Evolutionary conservation across 2,329 filamentous ascomycete species (phyloP).

Genomic region (Talaromyces sp.): DNA sequence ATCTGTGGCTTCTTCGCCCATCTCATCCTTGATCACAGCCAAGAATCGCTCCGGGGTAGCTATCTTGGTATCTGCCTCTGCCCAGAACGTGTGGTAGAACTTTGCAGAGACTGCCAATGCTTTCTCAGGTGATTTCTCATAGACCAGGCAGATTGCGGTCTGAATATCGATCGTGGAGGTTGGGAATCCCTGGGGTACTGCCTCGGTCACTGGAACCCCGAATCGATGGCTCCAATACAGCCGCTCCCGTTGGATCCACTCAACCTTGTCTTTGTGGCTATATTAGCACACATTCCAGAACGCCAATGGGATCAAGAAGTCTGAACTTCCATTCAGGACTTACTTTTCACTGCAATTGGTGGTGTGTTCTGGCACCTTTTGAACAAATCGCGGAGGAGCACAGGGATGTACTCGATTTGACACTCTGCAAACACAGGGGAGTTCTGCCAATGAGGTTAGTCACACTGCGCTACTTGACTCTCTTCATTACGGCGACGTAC

Average conservation of each 20-base stretch:
- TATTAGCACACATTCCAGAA: neutral
- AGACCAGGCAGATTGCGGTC: slow-evolving; percentile 5
- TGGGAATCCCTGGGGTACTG: slow-evolving; percentile 14
- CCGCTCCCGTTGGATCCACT: slow-evolving; percentile 20
- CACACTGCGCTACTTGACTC: too few species aligned
- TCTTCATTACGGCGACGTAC: neutral
- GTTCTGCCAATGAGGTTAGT: slow-evolving; percentile 6
- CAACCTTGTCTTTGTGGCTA: slow-evolving; percentile 12
- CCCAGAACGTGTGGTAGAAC: slow-evolving; percentile 14
- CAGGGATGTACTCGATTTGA: slow-evolving; percentile 17
- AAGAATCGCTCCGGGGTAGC: slow-evolving; percentile 4
- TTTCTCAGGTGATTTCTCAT: slow-evolving; percentile 8
- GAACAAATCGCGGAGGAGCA: slow-evolving; percentile 16
- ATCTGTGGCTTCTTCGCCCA: neutral
- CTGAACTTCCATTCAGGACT: neutral
- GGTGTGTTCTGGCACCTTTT: slow-evolving; percentile 18
- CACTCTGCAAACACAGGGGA: slow-evolving; percentile 18
- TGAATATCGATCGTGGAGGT: slow-evolving; percentile 11
- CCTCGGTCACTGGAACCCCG: slow-evolving; percentile 12
- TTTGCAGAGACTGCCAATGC: neutral
- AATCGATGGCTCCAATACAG: slow-evolving; percentile 20
- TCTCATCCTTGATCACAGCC: slow-evolving; percentile 2
- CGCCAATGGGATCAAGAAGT: too few species aligned
- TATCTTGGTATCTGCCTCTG: slow-evolving; percentile 3
- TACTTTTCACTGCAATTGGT: slow-evolving; percentile 18